phyloP scores from a whole-genome alignment of 176 grass and related monocot species.

The Oryza rufipogon region DNA sequence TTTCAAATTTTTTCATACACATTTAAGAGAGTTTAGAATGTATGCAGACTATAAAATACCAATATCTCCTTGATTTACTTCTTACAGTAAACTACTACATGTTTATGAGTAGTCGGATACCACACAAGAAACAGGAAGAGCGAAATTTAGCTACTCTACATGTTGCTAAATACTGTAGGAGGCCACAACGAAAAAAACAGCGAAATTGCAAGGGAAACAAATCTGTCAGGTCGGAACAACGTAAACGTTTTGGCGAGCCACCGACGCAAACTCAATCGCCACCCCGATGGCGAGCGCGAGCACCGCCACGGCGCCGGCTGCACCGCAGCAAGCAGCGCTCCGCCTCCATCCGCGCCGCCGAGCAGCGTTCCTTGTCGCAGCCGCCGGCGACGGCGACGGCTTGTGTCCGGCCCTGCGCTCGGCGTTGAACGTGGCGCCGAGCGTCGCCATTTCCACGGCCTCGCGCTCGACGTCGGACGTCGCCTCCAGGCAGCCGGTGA shows the following conservation, averaged over 20 bases:
- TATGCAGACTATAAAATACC: too few species aligned
- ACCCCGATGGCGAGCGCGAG: constrained; percentile 17
- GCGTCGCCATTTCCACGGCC: neutral
- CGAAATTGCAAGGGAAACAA: neutral
- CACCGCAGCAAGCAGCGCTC: constrained; percentile 28
- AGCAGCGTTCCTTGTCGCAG: neutral
- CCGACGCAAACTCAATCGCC: constrained; percentile 35
- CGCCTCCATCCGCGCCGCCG: constrained; percentile 22
- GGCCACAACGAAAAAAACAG: neutral
- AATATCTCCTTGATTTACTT: neutral
- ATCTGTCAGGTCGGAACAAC: constrained; percentile 38
- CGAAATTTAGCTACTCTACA: neutral
- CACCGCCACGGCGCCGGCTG: constrained; percentile 18
- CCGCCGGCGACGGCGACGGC: neutral
- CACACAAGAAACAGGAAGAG: neutral
- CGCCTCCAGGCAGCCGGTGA: neutral
- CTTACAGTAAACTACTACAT: neutral
- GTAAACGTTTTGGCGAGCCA: constrained; percentile 29
- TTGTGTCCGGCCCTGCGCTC: neutral
- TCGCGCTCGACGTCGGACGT: neutral
- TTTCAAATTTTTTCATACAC: too few species aligned
- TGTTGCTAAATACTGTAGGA: neutral
- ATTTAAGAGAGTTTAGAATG: too few species aligned
- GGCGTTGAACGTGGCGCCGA: neutral
- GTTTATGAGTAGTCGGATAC: too few species aligned